Percentiles rank a stretch among this genome's conserved stretches.
These are phyloP conservation scores for Neopestalotiopsis rosae DNA, from an alignment of 2,329 filamentous ascomycete genomes.

Conservation along the genomic window DNA sequence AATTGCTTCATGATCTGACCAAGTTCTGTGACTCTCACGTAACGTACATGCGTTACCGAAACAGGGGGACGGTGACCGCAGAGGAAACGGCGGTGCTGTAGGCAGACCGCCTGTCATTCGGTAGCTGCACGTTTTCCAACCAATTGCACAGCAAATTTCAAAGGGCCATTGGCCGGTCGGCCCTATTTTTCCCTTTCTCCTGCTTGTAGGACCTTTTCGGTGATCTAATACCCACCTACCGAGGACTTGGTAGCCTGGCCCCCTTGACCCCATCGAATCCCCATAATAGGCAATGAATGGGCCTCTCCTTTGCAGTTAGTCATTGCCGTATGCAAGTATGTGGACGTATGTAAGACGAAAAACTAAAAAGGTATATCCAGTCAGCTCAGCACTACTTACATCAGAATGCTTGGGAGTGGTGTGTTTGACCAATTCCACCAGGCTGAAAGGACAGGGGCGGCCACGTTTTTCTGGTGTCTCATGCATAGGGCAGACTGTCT, in stretches of 20 bases:
- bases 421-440: not conserved
- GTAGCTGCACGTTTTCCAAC: not conserved
- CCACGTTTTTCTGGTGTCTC: not conserved
- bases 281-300: not conserved
- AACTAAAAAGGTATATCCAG: slow-evolving; percentile 5
- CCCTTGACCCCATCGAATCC: not conserved
- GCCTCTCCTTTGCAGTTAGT: not conserved
- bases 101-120: not conserved
- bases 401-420: not conserved
- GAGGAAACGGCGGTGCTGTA: not conserved
- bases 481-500: not conserved
- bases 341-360: slow-evolving; percentile 3
- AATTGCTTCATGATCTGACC: not conserved
- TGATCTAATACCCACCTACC: not conserved
- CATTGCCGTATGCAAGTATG: not conserved
- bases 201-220: not conserved
- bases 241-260: not conserved
- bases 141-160: not conserved
- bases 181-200: not conserved
- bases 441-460: slow-evolving; percentile 4
- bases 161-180: not conserved
- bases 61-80: not conserved
- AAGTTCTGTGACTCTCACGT: not conserved
- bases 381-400: slow-evolving; percentile 15
- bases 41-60: not conserved